Conservation (phyloP, 2,329 filamentous ascomycete species). For the Fusarium solani-melongenae region DNA sequence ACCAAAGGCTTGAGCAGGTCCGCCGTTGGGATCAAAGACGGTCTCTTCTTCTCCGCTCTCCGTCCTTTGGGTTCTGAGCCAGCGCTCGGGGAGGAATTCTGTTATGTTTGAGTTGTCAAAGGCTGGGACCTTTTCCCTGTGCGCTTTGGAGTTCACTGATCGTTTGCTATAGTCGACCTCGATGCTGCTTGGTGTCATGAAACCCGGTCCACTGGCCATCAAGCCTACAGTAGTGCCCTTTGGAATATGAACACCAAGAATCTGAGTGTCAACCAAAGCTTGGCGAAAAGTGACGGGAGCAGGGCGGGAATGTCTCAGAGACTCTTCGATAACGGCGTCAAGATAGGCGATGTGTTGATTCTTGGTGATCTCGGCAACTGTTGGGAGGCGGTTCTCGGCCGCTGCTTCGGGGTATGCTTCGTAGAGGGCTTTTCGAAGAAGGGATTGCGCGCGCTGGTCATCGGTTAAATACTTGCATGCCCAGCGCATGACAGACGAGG, state of each 20-base stretch:
- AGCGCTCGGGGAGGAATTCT: conserved; percentile 51
- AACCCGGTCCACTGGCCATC: conserved; percentile 39
- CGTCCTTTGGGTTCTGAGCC: conserved; percentile 40
- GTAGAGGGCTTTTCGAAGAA: conserved; percentile 40
- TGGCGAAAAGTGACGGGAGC: conserved; percentile 43
- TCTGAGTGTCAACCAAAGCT: conserved; percentile 45
- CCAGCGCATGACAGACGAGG: conserved; percentile 36
- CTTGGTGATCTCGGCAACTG: conserved; percentile 42
- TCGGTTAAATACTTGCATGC: conserved; percentile 38
- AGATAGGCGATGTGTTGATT: conserved; percentile 46
- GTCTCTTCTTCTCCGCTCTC: neutral
- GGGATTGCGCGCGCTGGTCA: conserved; percentile 39
- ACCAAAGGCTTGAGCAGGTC: conserved; percentile 32
- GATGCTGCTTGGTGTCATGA: conserved; percentile 36
- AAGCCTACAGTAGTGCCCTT: conserved; percentile 48
- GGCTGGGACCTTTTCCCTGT: conserved; percentile 3
- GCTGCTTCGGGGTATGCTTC: conserved; percentile 33
- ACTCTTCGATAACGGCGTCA: conserved; percentile 52
- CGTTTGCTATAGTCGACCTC: conserved; percentile 22
- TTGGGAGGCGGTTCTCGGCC: conserved; percentile 35
- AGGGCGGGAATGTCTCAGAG: conserved; percentile 44
- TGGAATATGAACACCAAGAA: conserved; percentile 48
- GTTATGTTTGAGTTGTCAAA: conserved; percentile 40
- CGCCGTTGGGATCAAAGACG: conserved; percentile 20
- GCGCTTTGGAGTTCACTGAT: conserved; percentile 3